Evolutionary conservation across 2,329 filamentous ascomycete genomes (phyloP).

Genomic region (Hansfordia pulvinata): DNA sequence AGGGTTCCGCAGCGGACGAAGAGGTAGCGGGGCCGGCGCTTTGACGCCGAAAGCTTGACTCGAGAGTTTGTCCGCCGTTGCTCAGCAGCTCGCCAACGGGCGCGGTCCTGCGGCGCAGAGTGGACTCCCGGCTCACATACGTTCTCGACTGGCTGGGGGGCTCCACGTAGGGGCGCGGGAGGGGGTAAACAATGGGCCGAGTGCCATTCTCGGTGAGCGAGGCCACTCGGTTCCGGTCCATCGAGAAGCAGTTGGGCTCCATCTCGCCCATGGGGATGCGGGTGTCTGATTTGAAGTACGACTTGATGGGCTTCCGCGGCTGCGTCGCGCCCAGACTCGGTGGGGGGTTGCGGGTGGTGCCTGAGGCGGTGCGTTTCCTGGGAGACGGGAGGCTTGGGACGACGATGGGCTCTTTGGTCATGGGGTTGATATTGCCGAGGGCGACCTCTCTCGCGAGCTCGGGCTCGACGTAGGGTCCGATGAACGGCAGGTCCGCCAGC

Average conservation of each 20-base stretch:
- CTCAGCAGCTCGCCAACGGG: slow-evolving; percentile 30
- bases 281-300: slow-evolving; percentile 35
- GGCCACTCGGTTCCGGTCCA: slow-evolving; percentile 34
- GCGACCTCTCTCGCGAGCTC: slow-evolving; percentile 63
- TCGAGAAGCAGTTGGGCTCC: slow-evolving; percentile 46
- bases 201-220: slow-evolving; percentile 33
- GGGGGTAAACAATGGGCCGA: slow-evolving; percentile 41
- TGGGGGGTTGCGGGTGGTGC: slow-evolving; percentile 12
- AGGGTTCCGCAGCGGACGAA: slow-evolving; percentile 5
- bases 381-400: slow-evolving; percentile 25
- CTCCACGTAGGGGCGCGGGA: slow-evolving; percentile 43
- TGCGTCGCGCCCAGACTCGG: not conserved
- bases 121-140: slow-evolving; percentile 16
- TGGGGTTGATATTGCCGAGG: slow-evolving; percentile 72
- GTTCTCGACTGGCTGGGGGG: slow-evolving; percentile 14
- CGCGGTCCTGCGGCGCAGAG: slow-evolving; percentile 37
- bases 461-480: slow-evolving; percentile 60
- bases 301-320: slow-evolving; percentile 34
- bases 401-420: slow-evolving; percentile 60
- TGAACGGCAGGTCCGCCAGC: slow-evolving; percentile 62
- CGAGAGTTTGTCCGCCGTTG: slow-evolving; percentile 11
- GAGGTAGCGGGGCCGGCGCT: slow-evolving; percentile 6
- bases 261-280: slow-evolving; percentile 48
- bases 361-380: slow-evolving; percentile 20
- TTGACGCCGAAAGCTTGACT: slow-evolving; percentile 12